Base-by-base conservation (phyloP, 108 stramenopile genomes). In the Cyclotella atomus region DNA sequence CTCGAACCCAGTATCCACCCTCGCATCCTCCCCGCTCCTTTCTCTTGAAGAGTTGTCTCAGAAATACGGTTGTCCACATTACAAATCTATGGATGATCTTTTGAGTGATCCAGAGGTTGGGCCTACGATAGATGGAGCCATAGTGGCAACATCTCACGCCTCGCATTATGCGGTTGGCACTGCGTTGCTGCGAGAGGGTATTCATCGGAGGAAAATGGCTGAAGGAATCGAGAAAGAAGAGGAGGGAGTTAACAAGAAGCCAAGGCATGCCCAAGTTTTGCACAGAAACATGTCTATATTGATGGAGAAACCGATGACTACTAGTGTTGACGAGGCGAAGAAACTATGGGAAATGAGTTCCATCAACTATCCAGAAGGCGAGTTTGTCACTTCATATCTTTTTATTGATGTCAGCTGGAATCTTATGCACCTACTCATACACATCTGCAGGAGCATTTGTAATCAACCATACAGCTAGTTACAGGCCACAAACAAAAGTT, bases 221-320 rank as follows among this genome's bases (percentile, higher is more conserved):
- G 65, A 72, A 30, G 50, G 28, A 43, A 47, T 65, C 30, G 49
- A 63, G 14, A 55, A 76, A 36, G 63, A 69, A 55, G 54, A 53
- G 45, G 67, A 55, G 17, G 66, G 74, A 9, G 20, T 25, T 54
- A 54, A 24, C 30, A 69, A 63, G 24, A 45, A 17, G n/a, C 46
- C 20, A 0, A n/a, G 59, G 35, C 45, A 41, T 9, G 47, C 17
- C 1, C 47, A 69, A 10, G 53, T 57, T 25, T 17, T 54, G 2
- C 59, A 83, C 36, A 72, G 79, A 61, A 65, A 73, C 7, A 54
- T 89, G 34, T 76, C 85, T 74, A 87, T 92, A 27, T 63, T 92
- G 43, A 87, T 89, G 87, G 91, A 92, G 70, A 92, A 92, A 59
- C 91, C 91, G 30, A 88, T 92, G 89, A 87, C 86, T 20, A 89